Evolutionary conservation across 257 asterid genomes (phyloP).

Genomic region (Fraxinus excelsior): DNA sequence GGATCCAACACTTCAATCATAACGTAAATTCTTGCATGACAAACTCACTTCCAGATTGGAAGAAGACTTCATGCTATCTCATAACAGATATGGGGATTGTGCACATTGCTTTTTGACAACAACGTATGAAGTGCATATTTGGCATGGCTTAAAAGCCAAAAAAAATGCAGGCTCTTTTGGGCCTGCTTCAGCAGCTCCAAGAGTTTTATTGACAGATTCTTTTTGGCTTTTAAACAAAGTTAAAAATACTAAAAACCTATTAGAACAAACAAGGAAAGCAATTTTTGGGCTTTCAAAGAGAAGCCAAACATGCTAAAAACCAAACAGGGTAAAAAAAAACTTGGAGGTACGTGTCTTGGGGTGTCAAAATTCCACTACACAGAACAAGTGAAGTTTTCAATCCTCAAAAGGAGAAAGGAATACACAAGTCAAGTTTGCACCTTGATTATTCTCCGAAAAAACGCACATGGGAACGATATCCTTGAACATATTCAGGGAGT

Average conservation of each 20-base stretch:
- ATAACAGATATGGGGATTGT: too few species aligned
- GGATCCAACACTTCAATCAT: too few species aligned
- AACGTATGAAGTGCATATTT: neutral
- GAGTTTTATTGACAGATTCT: neutral
- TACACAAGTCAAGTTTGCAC: conserved; percentile 23
- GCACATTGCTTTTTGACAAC: too few species aligned
- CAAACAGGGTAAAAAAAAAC: neutral
- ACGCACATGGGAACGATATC: conserved; percentile 57
- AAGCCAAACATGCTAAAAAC: neutral
- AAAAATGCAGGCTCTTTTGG: neutral
- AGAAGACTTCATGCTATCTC: too few species aligned
- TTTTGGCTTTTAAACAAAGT: neutral
- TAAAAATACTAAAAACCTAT: neutral
- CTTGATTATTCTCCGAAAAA: conserved; percentile 49
- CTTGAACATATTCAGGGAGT: conserved; percentile 53
- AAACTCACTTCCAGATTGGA: too few species aligned
- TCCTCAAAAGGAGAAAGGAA: neutral
- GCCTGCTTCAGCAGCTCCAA: neutral
- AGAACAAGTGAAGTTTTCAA: neutral
- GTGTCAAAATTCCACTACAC: neutral
- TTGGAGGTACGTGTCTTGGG: neutral
- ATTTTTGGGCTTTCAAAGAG: neutral
- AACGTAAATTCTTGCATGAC: too few species aligned
- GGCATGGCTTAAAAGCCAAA: neutral
- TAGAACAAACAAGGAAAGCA: neutral